A percentile compares a stretch with the other conserved stretches of the same genome.
Conservation (phyloP, 2,329 filamentous ascomycete genomes). For the Trichoderma gracile region DNA sequence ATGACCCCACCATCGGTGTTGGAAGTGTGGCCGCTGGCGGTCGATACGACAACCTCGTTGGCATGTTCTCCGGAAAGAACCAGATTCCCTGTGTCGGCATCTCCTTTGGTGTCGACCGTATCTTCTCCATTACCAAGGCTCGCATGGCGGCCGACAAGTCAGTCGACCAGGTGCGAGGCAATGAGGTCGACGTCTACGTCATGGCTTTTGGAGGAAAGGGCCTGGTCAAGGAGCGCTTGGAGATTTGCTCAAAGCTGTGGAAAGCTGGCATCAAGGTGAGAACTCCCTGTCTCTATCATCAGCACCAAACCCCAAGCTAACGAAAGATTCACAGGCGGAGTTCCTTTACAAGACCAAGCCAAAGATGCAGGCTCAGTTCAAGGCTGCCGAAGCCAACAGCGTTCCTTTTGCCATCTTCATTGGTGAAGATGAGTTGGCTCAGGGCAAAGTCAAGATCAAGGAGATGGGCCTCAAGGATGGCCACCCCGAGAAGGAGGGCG, state of each 20-base stretch:
- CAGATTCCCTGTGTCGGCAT: slow-evolving; percentile 69
- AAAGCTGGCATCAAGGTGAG: slow-evolving; percentile 79
- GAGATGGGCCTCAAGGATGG: slow-evolving; percentile 70
- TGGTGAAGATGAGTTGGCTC: slow-evolving; percentile 83
- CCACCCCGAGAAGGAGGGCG: slow-evolving; percentile 87
- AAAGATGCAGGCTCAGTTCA: slow-evolving; percentile 86
- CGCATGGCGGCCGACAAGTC: slow-evolving; percentile 65
- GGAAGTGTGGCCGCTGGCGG: slow-evolving; percentile 88
- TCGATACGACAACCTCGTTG: slow-evolving; percentile 88
- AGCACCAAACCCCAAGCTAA: slow-evolving; percentile 26
- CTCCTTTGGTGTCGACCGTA: slow-evolving; percentile 93
- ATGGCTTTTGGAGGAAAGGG: slow-evolving; percentile 94
- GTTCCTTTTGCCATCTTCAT: slow-evolving; percentile 87
- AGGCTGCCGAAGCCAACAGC: slow-evolving; percentile 76
- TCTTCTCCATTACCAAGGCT: slow-evolving; percentile 88
- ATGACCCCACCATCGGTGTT: slow-evolving; percentile 79
- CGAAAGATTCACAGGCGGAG: slow-evolving; percentile 60
- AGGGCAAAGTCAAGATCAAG: slow-evolving; percentile 87
- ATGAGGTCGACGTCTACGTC: slow-evolving; percentile 85
- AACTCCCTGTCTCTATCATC: background rate
- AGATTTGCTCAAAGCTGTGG: slow-evolving; percentile 75
- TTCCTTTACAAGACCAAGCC: slow-evolving; percentile 90
- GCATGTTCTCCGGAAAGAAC: slow-evolving; percentile 85
- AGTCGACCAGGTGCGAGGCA: slow-evolving; percentile 61
- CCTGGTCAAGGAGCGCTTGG: slow-evolving; percentile 80